Conservation (phyloP, 805 yeast genomes). For the Candida taoyuanica region DNA sequence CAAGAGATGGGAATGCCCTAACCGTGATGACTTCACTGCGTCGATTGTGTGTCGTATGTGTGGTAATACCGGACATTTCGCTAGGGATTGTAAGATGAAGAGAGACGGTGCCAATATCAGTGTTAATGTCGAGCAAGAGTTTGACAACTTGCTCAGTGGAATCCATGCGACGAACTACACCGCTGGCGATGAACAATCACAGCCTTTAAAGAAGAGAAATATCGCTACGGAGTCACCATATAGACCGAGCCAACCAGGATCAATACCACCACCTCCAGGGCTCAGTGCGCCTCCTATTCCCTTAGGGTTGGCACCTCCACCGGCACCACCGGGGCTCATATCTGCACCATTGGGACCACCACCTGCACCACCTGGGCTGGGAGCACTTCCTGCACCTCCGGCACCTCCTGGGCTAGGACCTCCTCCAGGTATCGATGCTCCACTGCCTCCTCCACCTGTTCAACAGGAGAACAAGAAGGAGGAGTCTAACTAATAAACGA, state of each 20-base stretch:
- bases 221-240: conserved; percentile 5
- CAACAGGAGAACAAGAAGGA: no score
- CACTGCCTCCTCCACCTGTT: conserved; percentile 19
- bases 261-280: conserved; percentile 28
- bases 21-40: conserved; percentile 43
- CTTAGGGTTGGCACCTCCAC: conserved; percentile 2
- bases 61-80: conserved; percentile 81
- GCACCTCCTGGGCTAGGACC: conserved; percentile 23
- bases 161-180: conserved; percentile 31
- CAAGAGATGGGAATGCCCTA: conserved; percentile 60
- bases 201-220: conserved; percentile 17
- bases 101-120: conserved; percentile 10
- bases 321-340: conserved; percentile 3
- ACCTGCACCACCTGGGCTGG: conserved; percentile 24
- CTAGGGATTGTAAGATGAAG: conserved; percentile 66
- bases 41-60: conserved; percentile 69
- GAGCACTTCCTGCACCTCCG: conserved; percentile 23
- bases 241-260: background rate
- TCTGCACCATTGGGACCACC: conserved; percentile 23
- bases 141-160: conserved; percentile 47
- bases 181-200: conserved; percentile 1
- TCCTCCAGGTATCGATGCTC: conserved; percentile 17
- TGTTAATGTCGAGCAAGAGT: conserved; percentile 40
- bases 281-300: conserved; percentile 19
- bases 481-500: no score